Evolutionary conservation across 2,329 filamentous ascomycete species (phyloP), one percentile per base, ranked within the genome.

Genomic region (Cytospora leucostoma): DNA sequence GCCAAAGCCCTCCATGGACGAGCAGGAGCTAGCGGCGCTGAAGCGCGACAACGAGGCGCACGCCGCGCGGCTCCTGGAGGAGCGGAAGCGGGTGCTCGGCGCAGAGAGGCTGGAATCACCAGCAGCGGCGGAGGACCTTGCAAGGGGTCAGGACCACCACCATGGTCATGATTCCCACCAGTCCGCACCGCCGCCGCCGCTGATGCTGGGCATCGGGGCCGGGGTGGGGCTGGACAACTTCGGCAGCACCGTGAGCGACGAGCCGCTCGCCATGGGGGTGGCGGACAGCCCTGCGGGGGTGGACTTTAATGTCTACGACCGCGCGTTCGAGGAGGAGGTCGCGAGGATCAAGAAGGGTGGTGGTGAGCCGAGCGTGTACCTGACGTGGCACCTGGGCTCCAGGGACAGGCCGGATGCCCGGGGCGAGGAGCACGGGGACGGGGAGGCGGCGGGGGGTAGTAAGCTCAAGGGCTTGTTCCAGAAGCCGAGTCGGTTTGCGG

Each of bases 281-380:
- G 91, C 91, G 35, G 93, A 97, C 75, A 96, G 91, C 1, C 94
- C 94, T 3, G 89, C 89, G 0, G 89, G 88, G 1, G 90, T 91
- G 7, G 92, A 96, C 65, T 92, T 92, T 69, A 88, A 95, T 71
- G 89, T 98, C 63, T 97, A 97, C 74, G 92, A 96, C 74, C 86
- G 84, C 0, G 94, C 94, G 0, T 97, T 96, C 73, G 87, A 91
- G 71, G 85, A 90, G 65, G 92, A 97, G 76, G 85, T 95, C 34
- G 84, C 89, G 64, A 84, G 88, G 17, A 94, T 97, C 70, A 78
- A 75, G 63, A 52, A 68, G 71, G 78, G 74, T 58, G 70, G 69
- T 40, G 73, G 72, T 19, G 66, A 64, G 21, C 77, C 79, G 15
- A 75, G 77, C 15, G 74, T 84, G 56, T 85, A 82, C 67, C 72